These are phyloP conservation scores for Pythium guiyangense DNA, from an alignment of 352 stramenopile species.

Conservation along the genomic window DNA sequence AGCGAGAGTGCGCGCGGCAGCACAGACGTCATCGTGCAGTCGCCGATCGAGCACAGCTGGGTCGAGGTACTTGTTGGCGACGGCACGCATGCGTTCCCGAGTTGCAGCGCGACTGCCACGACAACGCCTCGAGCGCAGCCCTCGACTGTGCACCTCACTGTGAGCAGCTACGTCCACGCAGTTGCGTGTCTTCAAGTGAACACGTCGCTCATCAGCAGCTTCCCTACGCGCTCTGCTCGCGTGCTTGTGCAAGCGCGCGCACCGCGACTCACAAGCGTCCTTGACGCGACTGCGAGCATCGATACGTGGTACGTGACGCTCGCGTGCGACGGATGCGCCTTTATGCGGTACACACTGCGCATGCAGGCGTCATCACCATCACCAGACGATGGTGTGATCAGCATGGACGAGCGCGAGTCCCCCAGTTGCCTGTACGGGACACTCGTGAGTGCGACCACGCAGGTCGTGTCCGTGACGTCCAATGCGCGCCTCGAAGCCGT, in stretches of 20 bases:
- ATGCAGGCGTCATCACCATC: constrained; percentile 4
- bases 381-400: no score
- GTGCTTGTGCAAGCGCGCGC: constrained; percentile 38
- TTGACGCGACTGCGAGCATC: constrained; percentile 23
- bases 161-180: constrained; percentile 52
- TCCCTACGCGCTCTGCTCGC: constrained; percentile 32
- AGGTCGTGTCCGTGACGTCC: constrained; percentile 18
- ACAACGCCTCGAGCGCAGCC: constrained; percentile 4
- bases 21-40: constrained; percentile 28
- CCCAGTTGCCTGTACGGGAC: constrained; percentile 46
- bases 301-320: constrained; percentile 39
- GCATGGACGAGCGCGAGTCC: neutral
- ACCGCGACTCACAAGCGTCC: constrained; percentile 23
- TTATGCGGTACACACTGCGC: constrained; percentile 39
- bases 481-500: constrained; percentile 43
- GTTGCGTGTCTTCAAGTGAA: constrained; percentile 37
- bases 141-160: constrained; percentile 15
- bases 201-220: constrained; percentile 35
- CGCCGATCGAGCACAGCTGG: constrained; percentile 40
- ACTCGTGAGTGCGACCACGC: constrained; percentile 7
- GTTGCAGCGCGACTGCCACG: constrained; percentile 15
- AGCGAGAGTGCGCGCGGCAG: constrained; percentile 10
- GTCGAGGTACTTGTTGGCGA: constrained; percentile 39
- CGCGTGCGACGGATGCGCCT: constrained; percentile 31
- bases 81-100: constrained; percentile 53